A percentile compares a stretch with the other conserved stretches of the same genome.
These are phyloP conservation scores for Glonium stellatum DNA, from an alignment of 495 filamentous ascomycete species.

Conservation along the genomic window DNA sequence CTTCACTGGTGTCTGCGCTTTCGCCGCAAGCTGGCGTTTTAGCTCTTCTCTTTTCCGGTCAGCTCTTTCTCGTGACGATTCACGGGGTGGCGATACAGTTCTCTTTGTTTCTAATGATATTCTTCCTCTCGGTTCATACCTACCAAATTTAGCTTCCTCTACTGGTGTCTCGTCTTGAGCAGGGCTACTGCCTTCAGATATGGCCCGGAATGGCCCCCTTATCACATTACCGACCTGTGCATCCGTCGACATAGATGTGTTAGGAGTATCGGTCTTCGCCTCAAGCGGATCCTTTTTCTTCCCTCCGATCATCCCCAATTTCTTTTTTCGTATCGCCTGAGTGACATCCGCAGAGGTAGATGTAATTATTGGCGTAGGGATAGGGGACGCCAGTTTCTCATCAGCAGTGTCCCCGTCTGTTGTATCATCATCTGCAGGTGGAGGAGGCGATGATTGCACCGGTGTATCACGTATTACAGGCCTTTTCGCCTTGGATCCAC, in stretches of 20 bases:
- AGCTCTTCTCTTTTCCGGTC: constrained; percentile 34
- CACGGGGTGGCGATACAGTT: constrained; percentile 13
- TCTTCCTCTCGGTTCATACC: constrained; percentile 7
- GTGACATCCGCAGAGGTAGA: neutral
- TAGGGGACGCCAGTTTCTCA: neutral
- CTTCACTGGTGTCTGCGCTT: constrained; percentile 32
- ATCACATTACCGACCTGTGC: neutral
- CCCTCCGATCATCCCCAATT: constrained; percentile 18
- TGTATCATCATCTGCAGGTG: neutral
- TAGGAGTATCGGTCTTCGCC: neutral
- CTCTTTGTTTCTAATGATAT: constrained; percentile 11
- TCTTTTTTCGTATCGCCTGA: neutral
- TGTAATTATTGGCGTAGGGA: neutral
- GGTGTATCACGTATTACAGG: neutral
- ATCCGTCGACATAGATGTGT: neutral
- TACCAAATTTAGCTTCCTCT: neutral
- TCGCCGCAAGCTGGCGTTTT: constrained; percentile 33
- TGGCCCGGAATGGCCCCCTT: neutral
- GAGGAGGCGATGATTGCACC: neutral
- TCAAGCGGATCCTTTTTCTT: constrained; percentile 1
- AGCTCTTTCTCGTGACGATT: constrained; percentile 36
- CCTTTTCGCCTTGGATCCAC: neutral
- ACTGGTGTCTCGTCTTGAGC: neutral
- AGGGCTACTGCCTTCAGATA: neutral
- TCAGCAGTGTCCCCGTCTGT: neutral